Conservation (phyloP, 2,329 filamentous ascomycete species). For the Monilinia fructigena region DNA sequence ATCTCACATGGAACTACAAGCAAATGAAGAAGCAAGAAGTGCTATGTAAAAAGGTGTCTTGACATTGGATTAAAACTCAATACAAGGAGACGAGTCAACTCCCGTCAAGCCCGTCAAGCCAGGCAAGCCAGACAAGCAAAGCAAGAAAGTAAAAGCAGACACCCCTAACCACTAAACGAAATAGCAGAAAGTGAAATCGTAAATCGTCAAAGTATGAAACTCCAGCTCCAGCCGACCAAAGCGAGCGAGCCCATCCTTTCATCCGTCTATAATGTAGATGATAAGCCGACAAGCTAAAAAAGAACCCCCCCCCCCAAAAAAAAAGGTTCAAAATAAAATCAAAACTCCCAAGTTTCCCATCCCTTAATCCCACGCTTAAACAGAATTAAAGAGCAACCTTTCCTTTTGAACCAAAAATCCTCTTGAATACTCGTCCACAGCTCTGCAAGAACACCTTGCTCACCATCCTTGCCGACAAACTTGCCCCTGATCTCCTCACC, state of each 20-base stretch:
- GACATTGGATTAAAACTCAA: too few species aligned
- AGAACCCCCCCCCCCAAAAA: not conserved
- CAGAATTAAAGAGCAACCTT: constrained; percentile 6
- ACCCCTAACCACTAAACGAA: not conserved
- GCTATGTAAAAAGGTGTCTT: too few species aligned
- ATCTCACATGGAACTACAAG: too few species aligned
- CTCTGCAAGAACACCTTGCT: constrained; percentile 51
- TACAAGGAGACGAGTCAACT: too few species aligned
- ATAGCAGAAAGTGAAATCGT: not conserved
- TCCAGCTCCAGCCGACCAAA: constrained; percentile 16
- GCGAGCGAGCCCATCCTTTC: constrained; percentile 6
- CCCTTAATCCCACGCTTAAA: not conserved
- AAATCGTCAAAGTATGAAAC: not conserved
- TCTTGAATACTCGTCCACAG: constrained; percentile 59
- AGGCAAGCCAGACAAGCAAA: not conserved
- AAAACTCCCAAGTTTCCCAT: not conserved
- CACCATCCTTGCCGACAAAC: constrained; percentile 41
- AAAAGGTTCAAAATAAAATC: not conserved
- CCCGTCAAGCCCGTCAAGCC: not conserved
- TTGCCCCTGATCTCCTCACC: constrained; percentile 2
- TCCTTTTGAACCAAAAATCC: constrained; percentile 43
- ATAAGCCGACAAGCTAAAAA: not conserved
- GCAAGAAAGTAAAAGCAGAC: not conserved
- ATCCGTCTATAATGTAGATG: not conserved
- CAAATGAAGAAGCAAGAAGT: too few species aligned